Percentiles rank a stretch among this genome's conserved stretches.
Conservation (phyloP, 2,329 filamentous ascomycete species). For the Calonectria multiphialidica region DNA sequence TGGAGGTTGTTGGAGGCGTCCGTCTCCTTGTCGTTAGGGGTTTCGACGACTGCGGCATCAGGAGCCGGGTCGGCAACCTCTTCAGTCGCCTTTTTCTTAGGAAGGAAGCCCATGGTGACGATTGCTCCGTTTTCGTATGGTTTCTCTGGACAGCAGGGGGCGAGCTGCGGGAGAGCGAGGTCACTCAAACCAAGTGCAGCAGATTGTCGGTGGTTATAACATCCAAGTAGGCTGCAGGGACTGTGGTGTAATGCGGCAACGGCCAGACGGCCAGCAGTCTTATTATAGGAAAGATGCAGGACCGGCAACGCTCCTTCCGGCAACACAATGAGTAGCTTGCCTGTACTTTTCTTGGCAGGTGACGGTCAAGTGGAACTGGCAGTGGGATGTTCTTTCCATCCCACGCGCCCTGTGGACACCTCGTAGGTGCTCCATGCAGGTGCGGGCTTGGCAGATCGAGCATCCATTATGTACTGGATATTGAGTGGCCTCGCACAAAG, state of each 20-base stretch:
- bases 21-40: slow-evolving; percentile 30
- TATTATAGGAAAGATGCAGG: neutral
- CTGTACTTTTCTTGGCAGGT: neutral
- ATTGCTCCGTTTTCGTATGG: too few relatives aligned
- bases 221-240: neutral
- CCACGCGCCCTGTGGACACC: neutral
- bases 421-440: neutral
- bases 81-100: slow-evolving; percentile 7
- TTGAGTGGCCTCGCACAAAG: neutral
- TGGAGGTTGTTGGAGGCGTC: slow-evolving; percentile 23
- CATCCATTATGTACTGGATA: neutral
- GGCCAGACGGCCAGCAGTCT: neutral
- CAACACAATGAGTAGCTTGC: neutral
- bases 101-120: slow-evolving; percentile 20
- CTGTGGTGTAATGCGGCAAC: neutral
- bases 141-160: neutral
- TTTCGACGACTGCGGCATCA: neutral
- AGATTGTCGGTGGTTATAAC: neutral
- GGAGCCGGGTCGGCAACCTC: neutral
- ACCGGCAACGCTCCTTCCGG: neutral
- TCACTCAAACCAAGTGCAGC: neutral
- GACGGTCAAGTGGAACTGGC: neutral
- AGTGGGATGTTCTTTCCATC: neutral
- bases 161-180: neutral
- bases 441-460: neutral